These are phyloP conservation scores for Aspergillus viridinutans DNA, from an alignment of 2,329 filamentous ascomycete genomes.

Conservation along the genomic window DNA sequence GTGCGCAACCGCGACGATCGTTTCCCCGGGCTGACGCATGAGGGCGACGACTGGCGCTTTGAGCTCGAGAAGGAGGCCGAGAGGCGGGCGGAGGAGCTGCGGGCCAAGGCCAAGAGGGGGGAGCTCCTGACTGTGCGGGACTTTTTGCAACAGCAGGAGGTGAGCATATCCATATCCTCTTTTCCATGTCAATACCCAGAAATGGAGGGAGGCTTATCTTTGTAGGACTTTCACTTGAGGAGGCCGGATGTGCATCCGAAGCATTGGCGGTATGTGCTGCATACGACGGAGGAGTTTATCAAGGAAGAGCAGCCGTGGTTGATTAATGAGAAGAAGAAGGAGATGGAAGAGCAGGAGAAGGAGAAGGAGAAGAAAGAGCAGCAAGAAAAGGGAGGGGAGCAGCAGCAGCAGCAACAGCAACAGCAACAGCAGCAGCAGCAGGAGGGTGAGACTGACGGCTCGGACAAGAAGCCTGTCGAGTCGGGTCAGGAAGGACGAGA, in stretches of 20 bases:
- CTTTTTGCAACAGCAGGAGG: constrained; percentile 23
- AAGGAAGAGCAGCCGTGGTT: constrained; percentile 49
- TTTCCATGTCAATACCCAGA: too few species aligned
- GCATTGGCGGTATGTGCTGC: constrained; percentile 50
- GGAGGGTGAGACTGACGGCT: constrained; percentile 3
- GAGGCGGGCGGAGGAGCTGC: constrained; percentile 22
- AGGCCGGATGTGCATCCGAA: constrained; percentile 43
- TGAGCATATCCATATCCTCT: constrained; percentile 1
- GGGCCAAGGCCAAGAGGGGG: constrained; percentile 18
- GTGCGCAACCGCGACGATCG: constrained; percentile 36
- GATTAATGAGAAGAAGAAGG: constrained; percentile 41
- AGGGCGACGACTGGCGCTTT: constrained; percentile 25
- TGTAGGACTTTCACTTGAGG: constrained; percentile 42
- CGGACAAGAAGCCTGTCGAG: constrained; percentile 7
- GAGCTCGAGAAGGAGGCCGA: constrained; percentile 21
- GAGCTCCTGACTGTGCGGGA: constrained; percentile 24
- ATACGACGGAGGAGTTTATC: constrained; percentile 48
- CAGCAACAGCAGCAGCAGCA: constrained; percentile 19
- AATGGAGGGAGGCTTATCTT: not conserved
- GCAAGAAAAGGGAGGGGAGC: constrained; percentile 12
- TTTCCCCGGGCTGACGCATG: constrained; percentile 37
- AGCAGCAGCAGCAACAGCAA: constrained; percentile 19
- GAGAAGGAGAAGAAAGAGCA: constrained; percentile 20
- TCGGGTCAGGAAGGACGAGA: constrained; percentile 10
- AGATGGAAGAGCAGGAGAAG: constrained; percentile 18